Base-by-base conservation (phyloP, 176 grass and related monocot species). In the Ensete ventricosum region DNA sequence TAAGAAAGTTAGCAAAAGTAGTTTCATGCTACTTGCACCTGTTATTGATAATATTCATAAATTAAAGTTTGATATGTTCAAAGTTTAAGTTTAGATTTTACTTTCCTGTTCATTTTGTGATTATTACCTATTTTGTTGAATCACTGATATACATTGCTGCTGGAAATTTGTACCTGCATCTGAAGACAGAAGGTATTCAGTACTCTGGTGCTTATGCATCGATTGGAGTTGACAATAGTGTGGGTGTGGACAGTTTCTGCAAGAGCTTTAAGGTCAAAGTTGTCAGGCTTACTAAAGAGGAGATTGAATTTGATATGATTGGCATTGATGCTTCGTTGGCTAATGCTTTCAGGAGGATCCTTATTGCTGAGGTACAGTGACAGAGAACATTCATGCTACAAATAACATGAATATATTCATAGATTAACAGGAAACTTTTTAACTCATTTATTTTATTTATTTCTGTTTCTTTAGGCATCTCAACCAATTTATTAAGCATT, bases 221-320 rank as follows among this genome's bases (percentile, higher is more conserved):
- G 26, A 71, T 85, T 67, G 88, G 90, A 54, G 54, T 98, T 74
- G 94, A 98, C 74, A 93, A 82, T 72, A 91, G 83, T 20, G 49
- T 81, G 2, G 79, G 76, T 67, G 64, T 84, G 26, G 84, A 91
- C 1, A 93, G 80, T 11, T 91, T 97, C 72, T 72, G 65, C 77
- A 89, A 77, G 3, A 73, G 81, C 67, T 98, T 98, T 16, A 91
- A 93, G 78, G 25, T 98, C 2, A 73, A 87, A 81, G 74, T 98
- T 77, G 81, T 80, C 29, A 82, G 82, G 62, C 90, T 98, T 73
- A 91, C 82, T 25, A 27, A 91, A 57, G 90, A 98, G 55, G 86
- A 98, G 50, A 91, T 98, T 52, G 94, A 98, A 75, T 98, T 98
- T 78, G 90, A 98, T 88, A 93, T 98, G 84, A 88, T 98, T 83